phyloP scores from a whole-genome alignment of 2,329 filamentous ascomycete species.

The Colletotrichum incanum region DNA sequence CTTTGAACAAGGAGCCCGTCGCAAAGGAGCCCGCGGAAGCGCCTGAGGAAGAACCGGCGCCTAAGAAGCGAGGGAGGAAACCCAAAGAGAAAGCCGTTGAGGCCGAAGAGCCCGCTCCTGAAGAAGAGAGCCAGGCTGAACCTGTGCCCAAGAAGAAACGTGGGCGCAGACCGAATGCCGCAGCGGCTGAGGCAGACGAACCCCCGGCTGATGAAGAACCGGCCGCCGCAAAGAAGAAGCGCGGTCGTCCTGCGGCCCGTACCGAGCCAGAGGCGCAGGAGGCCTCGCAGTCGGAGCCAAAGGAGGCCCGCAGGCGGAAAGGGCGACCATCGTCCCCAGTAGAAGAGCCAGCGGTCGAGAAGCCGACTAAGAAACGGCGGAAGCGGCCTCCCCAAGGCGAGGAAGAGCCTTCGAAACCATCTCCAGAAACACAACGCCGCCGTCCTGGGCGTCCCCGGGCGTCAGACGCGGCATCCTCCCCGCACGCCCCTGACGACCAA shows the following conservation, averaged over 20 bases:
- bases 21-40: conserved; percentile 29
- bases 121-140: conserved; percentile 33
- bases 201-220: conserved; percentile 32
- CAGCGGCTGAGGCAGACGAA: conserved; percentile 35
- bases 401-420: conserved; percentile 8
- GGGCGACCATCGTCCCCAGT: neutral
- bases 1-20: conserved; percentile 44
- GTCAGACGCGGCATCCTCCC: conserved; percentile 28
- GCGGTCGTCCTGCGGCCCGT: conserved; percentile 16
- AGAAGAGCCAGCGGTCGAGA: conserved; percentile 2
- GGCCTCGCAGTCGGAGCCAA: neutral
- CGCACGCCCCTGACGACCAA: conserved; percentile 43
- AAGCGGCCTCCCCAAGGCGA: conserved; percentile 26
- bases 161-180: conserved; percentile 43
- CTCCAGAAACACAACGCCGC: conserved; percentile 36
- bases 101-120: neutral
- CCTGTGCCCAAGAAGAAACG: conserved; percentile 43
- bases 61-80: conserved; percentile 27
- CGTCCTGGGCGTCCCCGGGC: conserved; percentile 43
- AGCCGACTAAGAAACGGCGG: conserved; percentile 24
- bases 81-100: conserved; percentile 20
- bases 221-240: conserved; percentile 10
- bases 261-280: conserved; percentile 39
- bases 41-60: conserved; percentile 33
- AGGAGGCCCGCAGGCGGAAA: conserved; percentile 10